Evolutionary conservation across 495 filamentous ascomycete species (phyloP).

Genomic region (Parathielavia appendiculata): DNA sequence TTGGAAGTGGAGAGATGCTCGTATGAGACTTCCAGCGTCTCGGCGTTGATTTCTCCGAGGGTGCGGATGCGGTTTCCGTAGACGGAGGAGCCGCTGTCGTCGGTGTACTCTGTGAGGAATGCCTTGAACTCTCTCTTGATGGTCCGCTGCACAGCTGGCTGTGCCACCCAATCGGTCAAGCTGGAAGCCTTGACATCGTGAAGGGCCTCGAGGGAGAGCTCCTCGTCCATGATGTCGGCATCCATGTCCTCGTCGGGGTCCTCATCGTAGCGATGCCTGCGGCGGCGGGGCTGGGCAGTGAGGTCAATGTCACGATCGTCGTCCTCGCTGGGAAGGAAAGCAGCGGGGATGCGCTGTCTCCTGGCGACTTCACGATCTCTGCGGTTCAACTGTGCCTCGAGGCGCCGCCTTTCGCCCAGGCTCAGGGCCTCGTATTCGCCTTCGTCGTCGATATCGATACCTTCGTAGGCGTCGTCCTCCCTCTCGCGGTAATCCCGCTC

Average conservation of each 20-base stretch:
- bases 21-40: constrained; percentile 93
- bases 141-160: constrained; percentile 83
- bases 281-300: constrained; percentile 70
- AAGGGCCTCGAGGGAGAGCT: constrained; percentile 85
- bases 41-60: constrained; percentile 92
- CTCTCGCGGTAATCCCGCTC: constrained; percentile 72
- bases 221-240: constrained; percentile 88
- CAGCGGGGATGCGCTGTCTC: constrained; percentile 68
- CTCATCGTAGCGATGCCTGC: constrained; percentile 86
- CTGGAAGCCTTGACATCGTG: constrained; percentile 91
- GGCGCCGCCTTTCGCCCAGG: constrained; percentile 78
- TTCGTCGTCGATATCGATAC: constrained; percentile 46
- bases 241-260: constrained; percentile 88
- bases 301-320: constrained; percentile 80
- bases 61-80: constrained; percentile 91
- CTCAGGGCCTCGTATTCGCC: constrained; percentile 64
- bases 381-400: constrained; percentile 77
- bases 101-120: constrained; percentile 93
- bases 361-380: constrained; percentile 77
- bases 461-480: constrained; percentile 48
- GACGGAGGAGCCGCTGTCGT: constrained; percentile 78
- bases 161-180: constrained; percentile 89
- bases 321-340: constrained; percentile 84
- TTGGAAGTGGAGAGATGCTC: constrained; percentile 83
- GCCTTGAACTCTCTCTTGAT: constrained; percentile 96